phyloP scores from a whole-genome alignment of 352 stramenopile species.

The Pseudoperonospora humuli region DNA sequence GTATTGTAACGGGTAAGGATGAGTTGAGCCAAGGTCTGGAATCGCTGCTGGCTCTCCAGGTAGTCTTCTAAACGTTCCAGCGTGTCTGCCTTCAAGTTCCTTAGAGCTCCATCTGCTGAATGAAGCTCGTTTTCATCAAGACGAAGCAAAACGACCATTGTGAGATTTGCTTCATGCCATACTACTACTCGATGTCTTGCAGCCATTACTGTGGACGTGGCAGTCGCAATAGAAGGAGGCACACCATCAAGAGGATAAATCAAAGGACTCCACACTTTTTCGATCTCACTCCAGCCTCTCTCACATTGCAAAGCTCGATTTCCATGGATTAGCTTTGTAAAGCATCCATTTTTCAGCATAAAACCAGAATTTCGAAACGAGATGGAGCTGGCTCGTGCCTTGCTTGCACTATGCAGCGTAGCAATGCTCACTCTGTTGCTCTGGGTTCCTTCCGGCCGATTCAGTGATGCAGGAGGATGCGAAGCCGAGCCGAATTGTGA shows the following conservation, averaged over 20 bases:
- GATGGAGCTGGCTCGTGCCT: conserved; percentile 27
- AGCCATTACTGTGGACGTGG: neutral
- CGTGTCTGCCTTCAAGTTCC: conserved; percentile 3
- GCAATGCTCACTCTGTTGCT: conserved; percentile 6
- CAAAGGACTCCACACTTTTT: conserved; percentile 36
- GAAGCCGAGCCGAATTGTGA: conserved; percentile 14
- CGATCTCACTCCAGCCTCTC: conserved; percentile 10
- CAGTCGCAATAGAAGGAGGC: neutral
- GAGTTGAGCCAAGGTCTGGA: conserved; percentile 30
- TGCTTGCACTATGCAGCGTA: conserved; percentile 18
- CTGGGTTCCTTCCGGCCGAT: conserved; percentile 1
- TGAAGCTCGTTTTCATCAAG: neutral
- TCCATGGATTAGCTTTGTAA: conserved; percentile 26
- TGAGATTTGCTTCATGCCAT: conserved; percentile 49
- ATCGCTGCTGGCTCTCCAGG: conserved; percentile 20
- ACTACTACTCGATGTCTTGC: conserved; percentile 24
- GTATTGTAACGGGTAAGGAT: conserved; percentile 25
- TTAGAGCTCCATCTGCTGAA: neutral
- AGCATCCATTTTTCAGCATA: conserved; percentile 40
- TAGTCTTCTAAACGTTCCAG: conserved; percentile 23
- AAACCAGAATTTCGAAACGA: conserved; percentile 48
- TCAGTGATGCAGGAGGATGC: conserved; percentile 12
- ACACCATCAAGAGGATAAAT: conserved; percentile 21
- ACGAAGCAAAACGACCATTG: conserved; percentile 34
- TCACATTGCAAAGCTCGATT: conserved; percentile 3